Conservation (phyloP, 1,139 yeast genomes). For the Yamadazyma songkhlaensis region DNA sequence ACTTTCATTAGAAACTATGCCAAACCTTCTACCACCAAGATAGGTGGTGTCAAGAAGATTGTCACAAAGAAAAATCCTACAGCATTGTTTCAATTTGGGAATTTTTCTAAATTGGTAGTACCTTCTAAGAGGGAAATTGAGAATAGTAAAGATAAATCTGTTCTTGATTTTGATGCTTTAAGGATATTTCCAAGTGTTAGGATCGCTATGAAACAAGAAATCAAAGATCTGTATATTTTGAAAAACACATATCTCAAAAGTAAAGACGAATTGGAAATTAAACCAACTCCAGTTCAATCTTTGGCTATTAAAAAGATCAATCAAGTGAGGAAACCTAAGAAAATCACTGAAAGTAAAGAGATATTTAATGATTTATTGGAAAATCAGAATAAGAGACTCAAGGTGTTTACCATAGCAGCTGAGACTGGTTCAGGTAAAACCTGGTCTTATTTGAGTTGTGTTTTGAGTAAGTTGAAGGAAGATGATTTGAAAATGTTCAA, state of each 20-base stretch:
- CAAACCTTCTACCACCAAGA: conserved; percentile 2
- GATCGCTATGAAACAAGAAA: conserved; percentile 57
- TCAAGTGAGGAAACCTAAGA: conserved; percentile 26
- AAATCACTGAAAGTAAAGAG: conserved; percentile 15
- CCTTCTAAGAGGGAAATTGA: conserved; percentile 19
- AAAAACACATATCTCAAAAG: conserved; percentile 32
- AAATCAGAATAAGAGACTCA: conserved; percentile 40
- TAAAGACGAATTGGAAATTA: conserved; percentile 30
- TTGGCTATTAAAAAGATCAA: conserved; percentile 46
- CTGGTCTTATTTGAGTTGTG: conserved; percentile 80
- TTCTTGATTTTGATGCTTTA: conserved; percentile 61
- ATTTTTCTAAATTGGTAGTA: conserved; percentile 24
- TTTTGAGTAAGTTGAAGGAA: conserved; percentile 65
- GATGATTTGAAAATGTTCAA: conserved; percentile 37
- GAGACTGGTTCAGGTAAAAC: conserved; percentile 98
- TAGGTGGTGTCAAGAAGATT: conserved; percentile 3
- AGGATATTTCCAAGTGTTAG: conserved; percentile 68
- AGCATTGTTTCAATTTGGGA: conserved; percentile 20
- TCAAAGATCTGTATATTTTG: conserved; percentile 46
- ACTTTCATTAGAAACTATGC: conserved; percentile 4
- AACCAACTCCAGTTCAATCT: conserved; percentile 45
- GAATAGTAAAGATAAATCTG: conserved; percentile 39
- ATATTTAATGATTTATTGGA: conserved; percentile 27
- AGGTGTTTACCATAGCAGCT: conserved; percentile 81
- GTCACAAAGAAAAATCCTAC: conserved; percentile 2